A percentile compares a stretch with the other conserved stretches of the same genome.
These are phyloP conservation scores for Grosmannia clavigera DNA, from an alignment of 2,329 filamentous ascomycete species.

Conservation along the genomic window DNA sequence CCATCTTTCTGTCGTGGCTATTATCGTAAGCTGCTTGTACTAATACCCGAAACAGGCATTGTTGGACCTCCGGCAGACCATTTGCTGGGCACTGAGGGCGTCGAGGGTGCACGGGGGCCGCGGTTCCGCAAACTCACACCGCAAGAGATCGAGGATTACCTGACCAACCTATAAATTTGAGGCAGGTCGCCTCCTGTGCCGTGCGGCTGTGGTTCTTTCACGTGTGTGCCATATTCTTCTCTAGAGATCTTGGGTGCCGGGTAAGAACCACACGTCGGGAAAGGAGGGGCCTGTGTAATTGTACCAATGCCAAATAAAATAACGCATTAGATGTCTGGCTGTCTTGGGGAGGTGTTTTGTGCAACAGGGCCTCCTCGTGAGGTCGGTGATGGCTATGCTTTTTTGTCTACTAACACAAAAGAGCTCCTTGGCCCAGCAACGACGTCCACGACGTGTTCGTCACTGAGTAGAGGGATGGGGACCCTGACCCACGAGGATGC, in stretches of 20 bases:
- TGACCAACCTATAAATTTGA: constrained; percentile 77
- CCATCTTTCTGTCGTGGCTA: not conserved
- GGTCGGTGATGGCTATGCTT: not conserved
- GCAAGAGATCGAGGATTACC: constrained; percentile 97
- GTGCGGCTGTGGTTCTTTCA: not conserved
- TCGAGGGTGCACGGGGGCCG: constrained; percentile 72
- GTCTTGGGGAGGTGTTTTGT: not conserved
- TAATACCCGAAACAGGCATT: constrained; percentile 50
- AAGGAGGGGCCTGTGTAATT: constrained; percentile 10
- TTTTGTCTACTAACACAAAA: constrained; percentile 27
- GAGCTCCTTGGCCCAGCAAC: constrained; percentile 36
- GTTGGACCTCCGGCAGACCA: constrained; percentile 91
- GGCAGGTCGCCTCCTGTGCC: not conserved
- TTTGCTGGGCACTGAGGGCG: constrained; percentile 80
- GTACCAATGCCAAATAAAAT: constrained; percentile 8
- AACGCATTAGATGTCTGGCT: constrained; percentile 8
- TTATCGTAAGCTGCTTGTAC: not conserved
- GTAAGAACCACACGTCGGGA: not conserved
- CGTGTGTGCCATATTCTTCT: constrained; percentile 2
- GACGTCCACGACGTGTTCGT: constrained; percentile 26
- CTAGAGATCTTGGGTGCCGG: not conserved
- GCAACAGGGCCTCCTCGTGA: not conserved
- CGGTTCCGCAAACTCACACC: constrained; percentile 90
- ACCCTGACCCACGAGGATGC: constrained; percentile 22
- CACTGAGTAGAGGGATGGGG: constrained; percentile 16